Conservation (phyloP, 78 protist species). For the Dictyostelium capitatum region DNA sequence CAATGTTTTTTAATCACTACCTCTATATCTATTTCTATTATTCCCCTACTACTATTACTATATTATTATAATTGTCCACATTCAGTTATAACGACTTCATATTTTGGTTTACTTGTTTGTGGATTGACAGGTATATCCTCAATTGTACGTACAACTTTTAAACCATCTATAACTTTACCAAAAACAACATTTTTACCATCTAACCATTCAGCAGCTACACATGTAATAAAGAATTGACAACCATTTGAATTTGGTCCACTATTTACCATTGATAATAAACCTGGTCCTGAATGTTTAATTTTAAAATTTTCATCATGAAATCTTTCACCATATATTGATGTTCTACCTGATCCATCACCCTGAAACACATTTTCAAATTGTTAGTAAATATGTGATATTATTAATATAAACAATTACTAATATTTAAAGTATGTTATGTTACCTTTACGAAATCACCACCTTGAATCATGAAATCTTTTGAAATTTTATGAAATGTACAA, state of each 20-base stretch:
- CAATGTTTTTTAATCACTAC: too few relatives aligned
- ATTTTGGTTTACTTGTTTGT: constrained; percentile 80
- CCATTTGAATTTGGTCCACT: constrained; percentile 97
- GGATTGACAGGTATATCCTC: constrained; percentile 85
- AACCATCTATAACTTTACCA: constrained; percentile 94
- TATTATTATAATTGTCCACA: constrained; percentile 92
- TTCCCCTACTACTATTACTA: background rate
- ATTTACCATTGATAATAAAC: constrained; percentile 95
- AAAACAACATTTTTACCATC: constrained; percentile 99
- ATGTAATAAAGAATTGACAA: constrained; percentile 95
- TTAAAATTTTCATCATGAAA: constrained; percentile 98
- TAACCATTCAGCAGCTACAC: constrained; percentile 91
- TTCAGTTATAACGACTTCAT: constrained; percentile 84
- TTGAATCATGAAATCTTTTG: constrained; percentile 97
- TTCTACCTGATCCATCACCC: constrained; percentile 85
- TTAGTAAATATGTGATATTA: background rate
- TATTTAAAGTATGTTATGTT: background rate
- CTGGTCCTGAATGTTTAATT: constrained; percentile 93
- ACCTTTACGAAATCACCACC: constrained; percentile 94
- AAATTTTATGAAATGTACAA: constrained; percentile 92
- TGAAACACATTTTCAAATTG: background rate
- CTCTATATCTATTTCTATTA: background rate
- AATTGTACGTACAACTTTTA: constrained; percentile 86
- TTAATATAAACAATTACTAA: background rate
- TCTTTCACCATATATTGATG: constrained; percentile 81